phyloP scores from a whole-genome alignment of 768 basidiomycete species.

The Suillus decipiens region DNA sequence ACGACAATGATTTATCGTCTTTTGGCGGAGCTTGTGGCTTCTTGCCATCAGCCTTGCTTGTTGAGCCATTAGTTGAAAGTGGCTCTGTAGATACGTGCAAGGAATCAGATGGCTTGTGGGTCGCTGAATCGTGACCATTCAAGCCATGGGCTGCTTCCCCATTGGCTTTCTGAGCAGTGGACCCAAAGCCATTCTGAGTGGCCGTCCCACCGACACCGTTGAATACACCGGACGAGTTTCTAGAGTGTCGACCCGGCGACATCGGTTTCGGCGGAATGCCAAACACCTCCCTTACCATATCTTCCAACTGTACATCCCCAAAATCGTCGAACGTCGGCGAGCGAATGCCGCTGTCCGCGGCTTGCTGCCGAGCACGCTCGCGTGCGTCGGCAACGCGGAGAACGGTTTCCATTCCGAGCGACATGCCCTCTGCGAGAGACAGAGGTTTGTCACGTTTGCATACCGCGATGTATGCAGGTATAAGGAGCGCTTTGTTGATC shows the following conservation, averaged over 20 bases:
- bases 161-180: not conserved
- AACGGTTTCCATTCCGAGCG: conserved; percentile 58
- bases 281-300: conserved; percentile 37
- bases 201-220: not conserved
- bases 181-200: conserved; percentile 1
- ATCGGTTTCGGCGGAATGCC: conserved; percentile 5
- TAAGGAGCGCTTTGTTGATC: conserved; percentile 49
- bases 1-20: not conserved
- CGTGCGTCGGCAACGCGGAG: conserved; percentile 54
- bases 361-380: conserved; percentile 43
- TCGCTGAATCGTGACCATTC: not conserved
- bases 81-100: not conserved
- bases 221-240: not conserved
- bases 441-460: conserved; percentile 54
- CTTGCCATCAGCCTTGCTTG: not conserved
- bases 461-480: conserved; percentile 53
- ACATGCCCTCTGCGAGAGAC: conserved; percentile 51
- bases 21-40: not conserved
- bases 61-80: not conserved
- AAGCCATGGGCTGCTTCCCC: not conserved
- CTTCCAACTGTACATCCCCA: conserved; percentile 26
- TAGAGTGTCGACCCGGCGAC: conserved; percentile 1
- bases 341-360: conserved; percentile 29
- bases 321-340: conserved; percentile 30
- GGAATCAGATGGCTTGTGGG: not conserved